These are phyloP conservation scores for Oenanthe sinensis DNA, from an alignment of 129 eudicot genomes.

Conservation along the genomic window DNA sequence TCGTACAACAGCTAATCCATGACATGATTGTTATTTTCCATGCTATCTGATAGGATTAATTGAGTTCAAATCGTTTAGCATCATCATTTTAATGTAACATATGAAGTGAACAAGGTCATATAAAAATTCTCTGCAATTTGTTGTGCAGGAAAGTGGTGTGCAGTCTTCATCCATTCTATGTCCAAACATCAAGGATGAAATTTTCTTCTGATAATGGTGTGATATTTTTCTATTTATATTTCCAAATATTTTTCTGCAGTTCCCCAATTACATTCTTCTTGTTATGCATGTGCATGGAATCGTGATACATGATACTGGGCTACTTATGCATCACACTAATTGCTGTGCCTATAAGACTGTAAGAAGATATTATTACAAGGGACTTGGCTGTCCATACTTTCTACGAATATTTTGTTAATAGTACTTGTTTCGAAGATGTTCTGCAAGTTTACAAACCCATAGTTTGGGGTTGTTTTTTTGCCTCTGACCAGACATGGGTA, in stretches of 20 bases:
- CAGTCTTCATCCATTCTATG: conserved; percentile 31
- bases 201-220: conserved; percentile 69
- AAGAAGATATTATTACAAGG: neutral
- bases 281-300: neutral
- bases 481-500: neutral
- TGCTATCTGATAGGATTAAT: neutral
- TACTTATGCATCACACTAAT: neutral
- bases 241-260: neutral
- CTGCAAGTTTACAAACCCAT: neutral
- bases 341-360: neutral
- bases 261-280: neutral
- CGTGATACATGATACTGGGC: neutral
- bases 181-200: conserved; percentile 37
- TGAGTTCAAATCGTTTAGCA: neutral
- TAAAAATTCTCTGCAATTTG: neutral
- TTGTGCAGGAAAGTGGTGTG: conserved; percentile 40
- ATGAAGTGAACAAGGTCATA: neutral
- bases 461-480: neutral
- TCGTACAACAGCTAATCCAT: neutral
- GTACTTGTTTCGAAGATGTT: neutral
- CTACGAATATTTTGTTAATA: neutral
- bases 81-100: neutral
- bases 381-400: neutral
- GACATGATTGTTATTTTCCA: neutral
- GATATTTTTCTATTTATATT: neutral